Evolutionary conservation across 2,329 filamentous ascomycete species (phyloP).

Genomic region (Atkinsonella texensis): DNA sequence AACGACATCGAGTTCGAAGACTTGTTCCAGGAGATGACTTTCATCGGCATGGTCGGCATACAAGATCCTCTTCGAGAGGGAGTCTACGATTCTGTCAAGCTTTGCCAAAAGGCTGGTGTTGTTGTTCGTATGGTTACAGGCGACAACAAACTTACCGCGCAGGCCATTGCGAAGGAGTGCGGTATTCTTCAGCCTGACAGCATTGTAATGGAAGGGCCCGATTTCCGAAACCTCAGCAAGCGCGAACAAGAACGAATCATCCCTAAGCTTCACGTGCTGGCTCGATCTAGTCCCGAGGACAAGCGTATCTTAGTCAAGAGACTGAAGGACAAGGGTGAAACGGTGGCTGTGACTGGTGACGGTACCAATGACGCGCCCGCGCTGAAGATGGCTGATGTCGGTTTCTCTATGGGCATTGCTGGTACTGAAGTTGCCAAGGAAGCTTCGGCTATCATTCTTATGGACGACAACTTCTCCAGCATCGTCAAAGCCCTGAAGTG

Average conservation of each 20-base stretch:
- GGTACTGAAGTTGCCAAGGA: conserved; percentile 79
- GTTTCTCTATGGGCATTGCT: conserved; percentile 76
- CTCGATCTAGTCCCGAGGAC: conserved; percentile 64
- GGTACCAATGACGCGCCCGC: conserved; percentile 77
- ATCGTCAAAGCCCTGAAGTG: conserved; percentile 75
- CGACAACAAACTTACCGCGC: conserved; percentile 68
- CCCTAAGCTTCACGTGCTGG: conserved; percentile 57
- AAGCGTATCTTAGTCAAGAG: conserved; percentile 62
- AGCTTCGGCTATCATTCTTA: conserved; percentile 72
- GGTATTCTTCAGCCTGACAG: conserved; percentile 59
- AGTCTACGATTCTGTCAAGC: conserved; percentile 59
- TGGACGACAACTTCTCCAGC: conserved; percentile 82
- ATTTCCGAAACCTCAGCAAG: conserved; percentile 60
- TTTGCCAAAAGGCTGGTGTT: conserved; percentile 66
- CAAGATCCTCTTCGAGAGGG: conserved; percentile 68
- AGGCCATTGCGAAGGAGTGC: conserved; percentile 68
- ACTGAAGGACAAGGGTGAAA: conserved; percentile 62
- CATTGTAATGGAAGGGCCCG: conserved; percentile 65
- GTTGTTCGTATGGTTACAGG: conserved; percentile 78
- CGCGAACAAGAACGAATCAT: conserved; percentile 55
- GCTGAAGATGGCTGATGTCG: conserved; percentile 69
- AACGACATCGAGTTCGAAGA: conserved; percentile 54
- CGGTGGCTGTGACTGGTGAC: conserved; percentile 72
- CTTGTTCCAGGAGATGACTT: conserved; percentile 54
- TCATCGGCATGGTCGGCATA: conserved; percentile 64